Percentiles rank a stretch among this genome's conserved stretches.
phyloP scores from a whole-genome alignment of 2,329 filamentous ascomycete species.

The Talaromyces verruculosus region DNA sequence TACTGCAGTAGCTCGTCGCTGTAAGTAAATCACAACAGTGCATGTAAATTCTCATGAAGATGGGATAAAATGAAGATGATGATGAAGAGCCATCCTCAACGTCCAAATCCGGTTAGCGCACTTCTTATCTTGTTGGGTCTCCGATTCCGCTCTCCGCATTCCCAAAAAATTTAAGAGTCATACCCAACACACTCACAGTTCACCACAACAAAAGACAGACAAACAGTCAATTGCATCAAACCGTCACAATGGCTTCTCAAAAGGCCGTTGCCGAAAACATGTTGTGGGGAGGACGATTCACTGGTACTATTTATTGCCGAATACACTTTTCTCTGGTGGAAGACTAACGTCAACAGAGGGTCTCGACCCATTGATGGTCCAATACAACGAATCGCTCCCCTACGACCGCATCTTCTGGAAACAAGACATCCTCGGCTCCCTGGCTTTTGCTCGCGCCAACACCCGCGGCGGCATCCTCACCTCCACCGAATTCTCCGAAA shows the following conservation, averaged over 20 bases:
- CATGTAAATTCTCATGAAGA: background rate
- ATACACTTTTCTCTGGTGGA: background rate
- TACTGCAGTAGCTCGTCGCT: background rate
- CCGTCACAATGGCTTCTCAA: constrained; percentile 37
- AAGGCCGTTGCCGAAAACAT: constrained; percentile 50
- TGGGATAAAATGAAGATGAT: background rate
- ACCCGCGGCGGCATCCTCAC: constrained; percentile 72
- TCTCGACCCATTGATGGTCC: constrained; percentile 80
- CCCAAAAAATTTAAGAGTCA: constrained; percentile 18
- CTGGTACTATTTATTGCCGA: constrained; percentile 41
- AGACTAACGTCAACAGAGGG: constrained; percentile 51
- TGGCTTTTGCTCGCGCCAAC: constrained; percentile 81
- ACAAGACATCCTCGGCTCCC: constrained; percentile 75
- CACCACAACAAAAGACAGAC: background rate
- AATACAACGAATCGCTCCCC: constrained; percentile 79
- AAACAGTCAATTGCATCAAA: constrained; percentile 13
- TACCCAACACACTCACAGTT: background rate
- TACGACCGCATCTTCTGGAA: constrained; percentile 77
- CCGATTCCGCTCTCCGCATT: constrained; percentile 16
- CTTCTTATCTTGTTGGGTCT: constrained; percentile 14
- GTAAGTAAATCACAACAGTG: background rate
- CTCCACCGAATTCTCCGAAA: constrained; percentile 68
- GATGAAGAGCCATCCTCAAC: background rate
- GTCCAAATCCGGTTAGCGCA: constrained; percentile 11
- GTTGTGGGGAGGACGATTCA: constrained; percentile 64